Percentiles rank a stretch among this genome's conserved stretches.
Evolutionary conservation across 179 eudicot genomes (phyloP).

Genomic region (Silene noctiflora): DNA sequence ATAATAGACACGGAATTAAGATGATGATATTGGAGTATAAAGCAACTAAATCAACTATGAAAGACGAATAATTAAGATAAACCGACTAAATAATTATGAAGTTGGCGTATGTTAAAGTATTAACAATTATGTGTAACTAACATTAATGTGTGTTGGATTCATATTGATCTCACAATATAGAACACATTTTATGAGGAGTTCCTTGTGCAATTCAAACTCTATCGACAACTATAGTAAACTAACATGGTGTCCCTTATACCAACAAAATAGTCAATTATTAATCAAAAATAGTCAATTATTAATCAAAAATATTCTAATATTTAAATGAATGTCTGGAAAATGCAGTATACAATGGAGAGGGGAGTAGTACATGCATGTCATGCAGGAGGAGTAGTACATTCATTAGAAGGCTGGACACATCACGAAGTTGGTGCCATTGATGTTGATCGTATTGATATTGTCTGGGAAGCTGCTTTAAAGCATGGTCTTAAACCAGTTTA

Average conservation of each 20-base stretch:
- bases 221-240: neutral
- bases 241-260: constrained; percentile 7
- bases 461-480: constrained; percentile 81
- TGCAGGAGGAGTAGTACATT: constrained; percentile 87
- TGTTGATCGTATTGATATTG: constrained; percentile 72
- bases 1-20: neutral
- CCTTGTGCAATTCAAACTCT: neutral
- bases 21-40: neutral
- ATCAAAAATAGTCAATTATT: too few relatives aligned
- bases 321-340: too few relatives aligned
- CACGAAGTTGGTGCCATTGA: constrained; percentile 85
- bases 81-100: neutral
- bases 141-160: neutral
- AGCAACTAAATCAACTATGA: too few relatives aligned
- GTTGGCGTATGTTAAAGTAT: neutral
- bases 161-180: neutral
- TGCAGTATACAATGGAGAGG: constrained; percentile 52
- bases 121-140: neutral
- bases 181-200: neutral
- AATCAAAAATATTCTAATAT: too few relatives aligned
- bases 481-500: constrained; percentile 62
- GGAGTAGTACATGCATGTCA: constrained; percentile 98
- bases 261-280: constrained; percentile 17
- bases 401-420: constrained; percentile 86
- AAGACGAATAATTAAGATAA: neutral